phyloP scores from a whole-genome alignment of 192 early-diverging fungal genomes.

The Linderina pennispora region DNA sequence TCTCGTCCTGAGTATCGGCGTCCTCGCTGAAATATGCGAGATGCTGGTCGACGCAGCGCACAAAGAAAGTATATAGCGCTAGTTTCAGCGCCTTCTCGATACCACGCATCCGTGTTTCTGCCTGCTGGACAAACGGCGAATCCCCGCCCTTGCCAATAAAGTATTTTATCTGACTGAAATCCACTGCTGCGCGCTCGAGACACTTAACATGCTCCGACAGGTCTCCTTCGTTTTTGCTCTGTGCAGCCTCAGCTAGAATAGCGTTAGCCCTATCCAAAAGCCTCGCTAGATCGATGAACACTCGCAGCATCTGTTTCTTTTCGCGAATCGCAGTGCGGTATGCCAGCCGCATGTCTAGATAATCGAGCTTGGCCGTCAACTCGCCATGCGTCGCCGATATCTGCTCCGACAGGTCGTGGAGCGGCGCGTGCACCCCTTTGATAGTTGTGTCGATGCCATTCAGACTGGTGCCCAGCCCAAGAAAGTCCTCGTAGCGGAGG shows the following conservation, averaged over 20 bases:
- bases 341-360: constrained; percentile 19
- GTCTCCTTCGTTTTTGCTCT: background rate
- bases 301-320: constrained; percentile 21
- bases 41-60: constrained; percentile 6
- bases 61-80: constrained; percentile 9
- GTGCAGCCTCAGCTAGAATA: constrained; percentile 3
- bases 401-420: constrained; percentile 1
- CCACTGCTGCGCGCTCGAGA: constrained; percentile 28
- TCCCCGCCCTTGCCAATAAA: constrained; percentile 20
- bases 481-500: constrained; percentile 33
- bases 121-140: constrained; percentile 10
- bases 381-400: constrained; percentile 5
- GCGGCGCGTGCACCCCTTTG: constrained; percentile 5
- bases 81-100: constrained; percentile 13
- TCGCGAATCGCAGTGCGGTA: constrained; percentile 25
- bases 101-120: constrained; percentile 7
- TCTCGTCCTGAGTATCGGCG: background rate
- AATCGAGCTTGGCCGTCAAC: constrained; percentile 10
- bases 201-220: constrained; percentile 19
- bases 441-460: constrained; percentile 22
- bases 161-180: constrained; percentile 30
- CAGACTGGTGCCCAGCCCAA: constrained; percentile 29
- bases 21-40: background rate
- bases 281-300: constrained; percentile 33
- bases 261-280: constrained; percentile 16